These are phyloP conservation scores for Cokeromyces recurvatus DNA, from an alignment of 371 early-diverging fungal species.

Conservation along the genomic window DNA sequence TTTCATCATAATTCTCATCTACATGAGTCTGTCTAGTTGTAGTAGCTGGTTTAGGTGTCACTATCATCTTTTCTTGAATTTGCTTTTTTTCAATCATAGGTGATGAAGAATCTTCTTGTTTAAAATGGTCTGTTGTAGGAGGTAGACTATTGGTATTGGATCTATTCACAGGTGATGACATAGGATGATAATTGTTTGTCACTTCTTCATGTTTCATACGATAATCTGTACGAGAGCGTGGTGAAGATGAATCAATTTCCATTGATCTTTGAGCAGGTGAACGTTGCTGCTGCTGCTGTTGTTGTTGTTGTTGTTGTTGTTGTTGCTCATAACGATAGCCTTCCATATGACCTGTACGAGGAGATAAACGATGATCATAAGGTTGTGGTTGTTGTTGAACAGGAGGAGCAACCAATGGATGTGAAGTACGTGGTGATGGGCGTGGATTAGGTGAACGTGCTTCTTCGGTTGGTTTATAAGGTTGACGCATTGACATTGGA, in stretches of 20 bases:
- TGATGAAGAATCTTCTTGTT: not conserved
- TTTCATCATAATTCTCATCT: constrained; percentile 27
- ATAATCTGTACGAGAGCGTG: constrained; percentile 2
- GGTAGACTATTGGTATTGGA: too few species aligned
- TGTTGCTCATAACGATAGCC: constrained; percentile 20
- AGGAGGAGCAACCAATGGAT: constrained; percentile 6
- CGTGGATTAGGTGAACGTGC: constrained; percentile 14
- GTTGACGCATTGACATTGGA: constrained; percentile 26
- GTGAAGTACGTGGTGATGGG: constrained; percentile 10
- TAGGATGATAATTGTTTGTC: too few species aligned
- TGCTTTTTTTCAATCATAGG: too few species aligned
- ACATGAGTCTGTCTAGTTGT: not conserved
- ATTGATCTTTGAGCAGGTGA: constrained; percentile 19
- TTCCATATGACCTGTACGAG: constrained; percentile 12
- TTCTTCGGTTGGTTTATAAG: constrained; percentile 8
- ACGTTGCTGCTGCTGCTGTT: too few species aligned
- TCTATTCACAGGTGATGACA: too few species aligned
- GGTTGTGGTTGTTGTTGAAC: constrained; percentile 6
- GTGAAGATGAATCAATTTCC: constrained; percentile 4
- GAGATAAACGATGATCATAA: constrained; percentile 14
- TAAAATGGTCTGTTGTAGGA: not conserved
- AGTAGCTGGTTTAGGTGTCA: not conserved
- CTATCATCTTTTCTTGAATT: not conserved
- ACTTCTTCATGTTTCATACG: constrained; percentile 12
- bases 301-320: too few species aligned